Base-by-base conservation (phyloP, 75 land plant genomes). In the Ceratopteris richardii region DNA sequence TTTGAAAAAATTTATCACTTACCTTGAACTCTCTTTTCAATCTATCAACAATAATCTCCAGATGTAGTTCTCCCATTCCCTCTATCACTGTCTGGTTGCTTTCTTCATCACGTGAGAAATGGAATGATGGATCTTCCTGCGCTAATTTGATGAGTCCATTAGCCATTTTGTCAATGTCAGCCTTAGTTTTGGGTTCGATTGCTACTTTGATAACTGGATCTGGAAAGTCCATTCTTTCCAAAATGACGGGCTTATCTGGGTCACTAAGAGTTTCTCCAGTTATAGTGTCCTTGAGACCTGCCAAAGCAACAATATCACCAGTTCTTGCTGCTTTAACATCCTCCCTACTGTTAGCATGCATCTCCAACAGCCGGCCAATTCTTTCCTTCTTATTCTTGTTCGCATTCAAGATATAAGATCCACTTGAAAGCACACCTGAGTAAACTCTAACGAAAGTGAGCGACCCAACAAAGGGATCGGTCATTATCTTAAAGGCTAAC, bases 201-300 rank as follows among this genome's bases (percentile, higher is more conserved):
- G 98, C 98, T 56, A 94, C 88, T 74, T 94, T 94, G 52, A 94
- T 94, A 7, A 94, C 88, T 54, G 98, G 98, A 63, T 94, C 91
- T 42, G 96, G 98, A 77, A 94, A 90, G 64, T 94, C 87, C 98
- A 94, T 90, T 29, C 96, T 70, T 60, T 89, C 98, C 54, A 94
- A 81, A 18, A 94, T 76, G 44, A 94, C 66, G 12, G 96, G 91
- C 24, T 81, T 74, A 29, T 86, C 96, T 30, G 85, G 79, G 68
- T 89, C 96, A 72, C 88, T 83, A 7, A 94, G 76, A 23, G 88
- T 89, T 58, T 94, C 98, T 21, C 96, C 96, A 1, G 96, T 94
- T 47, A 94, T 73, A 6, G 98, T 94, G 61, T 94, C 98, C 77
- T 94, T 94, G 41, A 94, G 67, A 39, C 96, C 96, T n/a, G 95